Conservation (phyloP, 208 protist genomes). For the Trypanosoma boissoni region DNA sequence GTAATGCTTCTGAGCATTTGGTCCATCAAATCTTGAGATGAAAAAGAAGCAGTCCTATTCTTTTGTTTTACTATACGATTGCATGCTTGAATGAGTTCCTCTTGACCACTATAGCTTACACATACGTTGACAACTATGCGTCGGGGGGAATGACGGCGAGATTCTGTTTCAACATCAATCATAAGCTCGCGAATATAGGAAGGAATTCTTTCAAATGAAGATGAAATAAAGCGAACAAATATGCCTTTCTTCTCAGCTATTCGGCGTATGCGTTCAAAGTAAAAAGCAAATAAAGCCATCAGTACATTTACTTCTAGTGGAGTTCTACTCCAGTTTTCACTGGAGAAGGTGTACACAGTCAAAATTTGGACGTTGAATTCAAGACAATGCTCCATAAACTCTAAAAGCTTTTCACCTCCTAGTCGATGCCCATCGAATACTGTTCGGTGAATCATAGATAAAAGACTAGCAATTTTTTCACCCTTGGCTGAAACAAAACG, state of each 20-base stretch:
- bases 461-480: conserved; percentile 29
- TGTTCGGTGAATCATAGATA: conserved; percentile 45
- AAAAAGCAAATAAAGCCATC: conserved; percentile 81
- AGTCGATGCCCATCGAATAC: conserved; percentile 72
- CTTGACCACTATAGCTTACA: conserved; percentile 86
- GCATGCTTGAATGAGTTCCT: conserved; percentile 62
- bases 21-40: conserved; percentile 41
- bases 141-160: conserved; percentile 39
- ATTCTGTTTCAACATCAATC: conserved; percentile 61
- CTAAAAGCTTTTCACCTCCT: conserved; percentile 80
- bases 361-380: conserved; percentile 66
- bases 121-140: conserved; percentile 81
- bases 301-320: conserved; percentile 74
- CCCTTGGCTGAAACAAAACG: conserved; percentile 1
- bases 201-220: conserved; percentile 49
- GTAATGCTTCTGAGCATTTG: conserved; percentile 87
- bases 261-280: conserved; percentile 67
- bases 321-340: conserved; percentile 83
- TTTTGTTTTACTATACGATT: conserved; percentile 34
- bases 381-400: conserved; percentile 69
- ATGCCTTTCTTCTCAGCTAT: conserved; percentile 56
- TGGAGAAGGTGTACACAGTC: conserved; percentile 90
- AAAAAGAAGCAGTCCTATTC: conserved; percentile 28
- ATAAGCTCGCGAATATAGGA: conserved; percentile 56
- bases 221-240: conserved; percentile 86